Evolutionary conservation across 371 early-diverging fungal genomes (phyloP).

Genomic region (Mortierella sp.): DNA sequence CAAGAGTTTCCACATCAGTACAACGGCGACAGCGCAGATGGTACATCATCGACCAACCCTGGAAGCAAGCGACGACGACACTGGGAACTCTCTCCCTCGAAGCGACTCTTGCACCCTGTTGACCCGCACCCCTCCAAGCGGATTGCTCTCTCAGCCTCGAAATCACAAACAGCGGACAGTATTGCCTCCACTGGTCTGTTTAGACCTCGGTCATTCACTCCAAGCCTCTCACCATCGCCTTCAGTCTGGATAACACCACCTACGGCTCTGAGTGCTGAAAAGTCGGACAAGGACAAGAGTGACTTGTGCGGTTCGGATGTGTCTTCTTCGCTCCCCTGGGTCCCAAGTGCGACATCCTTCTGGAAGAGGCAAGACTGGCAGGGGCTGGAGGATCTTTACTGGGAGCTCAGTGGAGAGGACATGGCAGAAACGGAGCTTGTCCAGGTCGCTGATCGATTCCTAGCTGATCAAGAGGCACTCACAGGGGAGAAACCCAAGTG

Average conservation of each 20-base stretch:
- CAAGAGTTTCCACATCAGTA: background rate
- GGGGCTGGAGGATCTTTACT: conserved; percentile 26
- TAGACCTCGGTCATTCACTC: conserved; percentile 25
- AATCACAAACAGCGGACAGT: background rate
- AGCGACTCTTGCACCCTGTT: conserved; percentile 25
- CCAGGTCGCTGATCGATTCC: conserved; percentile 31
- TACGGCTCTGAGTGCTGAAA: background rate
- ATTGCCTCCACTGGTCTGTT: conserved; percentile 2
- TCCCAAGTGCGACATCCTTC: background rate
- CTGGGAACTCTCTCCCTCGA: conserved; percentile 30
- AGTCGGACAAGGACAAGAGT: background rate
- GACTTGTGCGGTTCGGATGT: conserved; percentile 12
- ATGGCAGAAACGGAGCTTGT: conserved; percentile 26
- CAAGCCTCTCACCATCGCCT: background rate
- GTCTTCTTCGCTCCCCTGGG: background rate
- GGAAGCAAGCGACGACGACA: conserved; percentile 24
- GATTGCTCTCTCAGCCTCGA: conserved; percentile 9
- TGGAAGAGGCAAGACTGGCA: conserved; percentile 46
- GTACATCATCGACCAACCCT: background rate
- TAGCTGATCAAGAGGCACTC: conserved; percentile 12
- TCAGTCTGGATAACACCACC: background rate
- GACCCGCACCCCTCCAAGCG: conserved; percentile 24
- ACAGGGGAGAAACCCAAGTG: conserved; percentile 21
- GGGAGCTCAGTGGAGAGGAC: conserved; percentile 21
- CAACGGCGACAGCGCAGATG: background rate